phyloP scores from a whole-genome alignment of 768 basidiomycete genomes.

The Rhizopogon roseolus region DNA sequence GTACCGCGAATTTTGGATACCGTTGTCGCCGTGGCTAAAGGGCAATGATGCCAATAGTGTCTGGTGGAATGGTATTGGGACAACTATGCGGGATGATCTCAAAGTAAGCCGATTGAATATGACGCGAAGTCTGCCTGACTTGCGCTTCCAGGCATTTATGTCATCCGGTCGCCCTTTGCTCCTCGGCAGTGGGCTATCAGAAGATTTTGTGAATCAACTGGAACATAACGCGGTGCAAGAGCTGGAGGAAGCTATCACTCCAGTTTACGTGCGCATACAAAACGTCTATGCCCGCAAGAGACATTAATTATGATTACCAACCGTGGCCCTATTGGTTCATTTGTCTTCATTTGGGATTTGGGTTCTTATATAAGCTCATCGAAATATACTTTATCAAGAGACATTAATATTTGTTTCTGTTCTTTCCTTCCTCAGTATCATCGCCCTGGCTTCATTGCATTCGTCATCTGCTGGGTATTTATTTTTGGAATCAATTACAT shows the following conservation, averaged over 20 bases:
- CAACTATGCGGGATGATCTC: constrained; percentile 54
- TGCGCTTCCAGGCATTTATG: constrained; percentile 49
- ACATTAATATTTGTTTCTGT: constrained; percentile 14
- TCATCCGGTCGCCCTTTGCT: constrained; percentile 64
- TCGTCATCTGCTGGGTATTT: not conserved
- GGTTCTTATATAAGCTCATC: constrained; percentile 10
- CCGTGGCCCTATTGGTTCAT: constrained; percentile 1
- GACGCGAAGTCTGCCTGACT: not conserved
- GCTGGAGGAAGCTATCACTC: constrained; percentile 39
- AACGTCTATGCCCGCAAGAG: constrained; percentile 49
- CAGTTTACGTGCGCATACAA: constrained; percentile 52
- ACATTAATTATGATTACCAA: constrained; percentile 11
- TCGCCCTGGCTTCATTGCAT: constrained; percentile 2
- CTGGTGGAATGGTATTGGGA: constrained; percentile 39
- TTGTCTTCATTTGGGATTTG: constrained; percentile 2
- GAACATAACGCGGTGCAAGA: constrained; percentile 50
- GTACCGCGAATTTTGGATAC: constrained; percentile 58
- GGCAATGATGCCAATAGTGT: constrained; percentile 17
- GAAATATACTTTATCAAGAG: constrained; percentile 16
- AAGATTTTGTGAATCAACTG: constrained; percentile 47
- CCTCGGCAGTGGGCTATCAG: constrained; percentile 55
- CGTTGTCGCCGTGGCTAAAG: constrained; percentile 46
- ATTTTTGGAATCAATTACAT: not conserved
- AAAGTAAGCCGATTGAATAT: constrained; percentile 30
- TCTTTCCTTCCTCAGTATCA: constrained; percentile 1